A percentile compares a stretch with the other conserved stretches of the same genome.
Conservation (phyloP, 2,329 filamentous ascomycete species). For the Cercospora nicotianae region DNA sequence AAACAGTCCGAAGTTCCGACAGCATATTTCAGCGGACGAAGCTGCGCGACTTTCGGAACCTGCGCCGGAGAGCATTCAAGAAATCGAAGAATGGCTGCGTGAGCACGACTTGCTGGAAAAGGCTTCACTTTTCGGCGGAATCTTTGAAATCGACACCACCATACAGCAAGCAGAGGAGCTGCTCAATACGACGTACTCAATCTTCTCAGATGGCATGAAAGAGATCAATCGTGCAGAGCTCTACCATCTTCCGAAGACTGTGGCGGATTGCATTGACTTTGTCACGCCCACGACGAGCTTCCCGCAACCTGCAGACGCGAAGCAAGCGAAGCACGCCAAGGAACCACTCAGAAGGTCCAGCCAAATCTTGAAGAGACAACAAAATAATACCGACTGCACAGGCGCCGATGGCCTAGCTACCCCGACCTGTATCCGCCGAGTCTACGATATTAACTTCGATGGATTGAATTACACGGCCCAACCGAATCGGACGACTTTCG, state of each 20-base stretch:
- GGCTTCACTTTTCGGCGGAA: constrained; percentile 11
- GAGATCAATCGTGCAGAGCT: constrained; percentile 25
- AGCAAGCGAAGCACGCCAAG: not conserved
- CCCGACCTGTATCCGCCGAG: constrained; percentile 26
- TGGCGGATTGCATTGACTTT: constrained; percentile 25
- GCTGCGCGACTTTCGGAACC: constrained; percentile 17
- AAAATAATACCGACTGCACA: constrained; percentile 16
- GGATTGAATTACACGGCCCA: constrained; percentile 24
- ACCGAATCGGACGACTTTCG: constrained; percentile 30
- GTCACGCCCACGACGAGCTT: constrained; percentile 29
- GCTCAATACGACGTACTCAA: constrained; percentile 28
- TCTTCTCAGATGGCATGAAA: constrained; percentile 21
- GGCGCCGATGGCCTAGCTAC: constrained; percentile 20
- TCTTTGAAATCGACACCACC: constrained; percentile 29
- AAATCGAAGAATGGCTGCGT: constrained; percentile 21
- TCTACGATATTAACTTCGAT: constrained; percentile 28
- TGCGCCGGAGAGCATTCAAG: not conserved
- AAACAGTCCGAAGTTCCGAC: constrained; percentile 17
- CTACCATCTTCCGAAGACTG: constrained; percentile 22
- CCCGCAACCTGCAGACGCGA: constrained; percentile 12
- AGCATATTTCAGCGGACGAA: constrained; percentile 21
- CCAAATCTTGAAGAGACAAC: not conserved
- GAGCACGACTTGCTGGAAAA: constrained; percentile 19
- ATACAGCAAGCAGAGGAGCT: constrained; percentile 24
- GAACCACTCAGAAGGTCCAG: not conserved